These are phyloP conservation scores for Sanguinoderma infundibulare DNA, from an alignment of 1,284 basidiomycete species.

Conservation along the genomic window DNA sequence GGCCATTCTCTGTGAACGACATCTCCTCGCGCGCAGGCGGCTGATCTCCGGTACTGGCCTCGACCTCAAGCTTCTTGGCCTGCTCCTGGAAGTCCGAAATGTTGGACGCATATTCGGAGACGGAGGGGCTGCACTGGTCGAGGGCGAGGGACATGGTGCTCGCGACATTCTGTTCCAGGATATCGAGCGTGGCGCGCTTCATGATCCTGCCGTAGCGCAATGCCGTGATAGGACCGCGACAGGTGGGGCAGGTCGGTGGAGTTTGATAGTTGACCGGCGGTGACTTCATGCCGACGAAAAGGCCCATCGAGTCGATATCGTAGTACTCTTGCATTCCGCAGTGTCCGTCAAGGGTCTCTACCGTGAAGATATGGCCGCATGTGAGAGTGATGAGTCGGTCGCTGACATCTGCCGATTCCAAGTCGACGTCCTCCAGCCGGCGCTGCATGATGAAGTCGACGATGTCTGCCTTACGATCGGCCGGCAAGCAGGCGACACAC, in stretches of 20 bases:
- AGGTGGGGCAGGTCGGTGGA: slow-evolving; percentile 62
- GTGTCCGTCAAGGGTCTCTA: slow-evolving; percentile 71
- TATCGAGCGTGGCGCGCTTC: slow-evolving; percentile 65
- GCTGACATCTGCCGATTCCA: slow-evolving; percentile 45
- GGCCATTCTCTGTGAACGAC: slow-evolving; percentile 9
- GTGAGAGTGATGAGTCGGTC: slow-evolving; percentile 65
- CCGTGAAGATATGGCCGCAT: slow-evolving; percentile 72
- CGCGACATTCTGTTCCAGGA: slow-evolving; percentile 66
- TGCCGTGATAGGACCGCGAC: slow-evolving; percentile 52
- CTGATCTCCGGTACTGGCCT: background rate
- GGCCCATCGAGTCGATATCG: slow-evolving; percentile 35
- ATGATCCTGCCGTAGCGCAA: slow-evolving; percentile 62
- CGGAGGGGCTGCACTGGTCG: slow-evolving; percentile 14
- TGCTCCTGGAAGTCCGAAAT: slow-evolving; percentile 9
- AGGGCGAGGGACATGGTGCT: slow-evolving; percentile 47
- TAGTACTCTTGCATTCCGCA: slow-evolving; percentile 63
- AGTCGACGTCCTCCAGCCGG: slow-evolving; percentile 53
- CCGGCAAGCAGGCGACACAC: slow-evolving; percentile 56
- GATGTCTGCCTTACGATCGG: slow-evolving; percentile 46
- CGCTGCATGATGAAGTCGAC: slow-evolving; percentile 66
- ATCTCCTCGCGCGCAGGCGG: background rate
- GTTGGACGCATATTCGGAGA: slow-evolving; percentile 7
- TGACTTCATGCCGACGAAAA: slow-evolving; percentile 46
- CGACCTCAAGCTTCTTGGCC: slow-evolving; percentile 14
- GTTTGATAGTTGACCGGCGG: slow-evolving; percentile 47